Conservation (phyloP, 257 asterid species). For the Cordia subcordata region DNA sequence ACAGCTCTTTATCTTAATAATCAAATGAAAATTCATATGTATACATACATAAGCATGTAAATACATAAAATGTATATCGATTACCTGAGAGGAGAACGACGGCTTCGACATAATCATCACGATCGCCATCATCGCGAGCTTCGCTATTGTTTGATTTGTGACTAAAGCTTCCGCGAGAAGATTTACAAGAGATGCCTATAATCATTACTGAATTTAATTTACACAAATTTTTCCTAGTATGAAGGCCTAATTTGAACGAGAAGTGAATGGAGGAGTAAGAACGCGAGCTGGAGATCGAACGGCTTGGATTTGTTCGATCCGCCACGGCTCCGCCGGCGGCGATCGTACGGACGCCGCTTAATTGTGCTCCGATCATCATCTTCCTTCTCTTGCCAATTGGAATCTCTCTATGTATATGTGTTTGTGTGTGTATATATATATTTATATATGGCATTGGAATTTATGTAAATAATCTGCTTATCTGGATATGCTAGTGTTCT, state of each 20-base stretch:
- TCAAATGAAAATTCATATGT: too few species aligned
- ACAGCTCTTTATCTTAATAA: too few species aligned
- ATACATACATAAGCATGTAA: too few species aligned
- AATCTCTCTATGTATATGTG: background rate
- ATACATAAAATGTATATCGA: too few species aligned
- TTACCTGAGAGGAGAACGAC: slow-evolving; percentile 34
- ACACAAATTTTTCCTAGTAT: background rate
- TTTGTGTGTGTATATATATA: background rate
- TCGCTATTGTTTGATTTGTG: slow-evolving; percentile 12
- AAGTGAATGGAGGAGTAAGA: slow-evolving; percentile 19
- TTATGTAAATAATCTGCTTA: background rate
- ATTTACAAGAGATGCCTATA: slow-evolving; percentile 15
- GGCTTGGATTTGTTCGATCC: slow-evolving; percentile 12
- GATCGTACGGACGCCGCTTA: slow-evolving; percentile 11
- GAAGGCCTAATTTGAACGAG: slow-evolving; percentile 9
- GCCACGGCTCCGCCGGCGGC: slow-evolving; percentile 10
- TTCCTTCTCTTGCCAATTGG: background rate
- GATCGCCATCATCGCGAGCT: slow-evolving; percentile 13
- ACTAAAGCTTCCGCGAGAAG: slow-evolving; percentile 26
- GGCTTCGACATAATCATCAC: slow-evolving; percentile 32
- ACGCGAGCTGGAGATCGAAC: slow-evolving; percentile 18
- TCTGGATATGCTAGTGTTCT: too few species aligned
- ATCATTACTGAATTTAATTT: slow-evolving; percentile 7
- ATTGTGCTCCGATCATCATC: slow-evolving; percentile 25
- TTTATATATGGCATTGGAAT: background rate